Base-by-base conservation (phyloP, 306 rosid genomes). In the Argentina anserina region DNA sequence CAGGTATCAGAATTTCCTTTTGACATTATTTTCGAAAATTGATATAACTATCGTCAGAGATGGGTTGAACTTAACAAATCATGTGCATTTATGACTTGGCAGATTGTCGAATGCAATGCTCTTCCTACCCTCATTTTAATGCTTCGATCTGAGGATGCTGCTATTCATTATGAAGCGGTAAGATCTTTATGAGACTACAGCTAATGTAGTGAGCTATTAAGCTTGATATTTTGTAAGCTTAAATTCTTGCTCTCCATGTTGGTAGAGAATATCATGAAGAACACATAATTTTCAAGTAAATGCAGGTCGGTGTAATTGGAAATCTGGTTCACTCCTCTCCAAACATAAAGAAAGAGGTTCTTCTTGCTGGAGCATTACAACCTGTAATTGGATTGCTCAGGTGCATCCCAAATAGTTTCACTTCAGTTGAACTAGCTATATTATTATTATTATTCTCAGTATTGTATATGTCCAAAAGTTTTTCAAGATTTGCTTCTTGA, bases 41-140 rank as follows among this genome's bases (percentile, higher is more conserved):
- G 70, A 65, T 71, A 17, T 20, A 20, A 9, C 7, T 29, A 31
- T 18, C 9, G 18, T 62, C 26, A 8, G 67, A 18, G 43, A 62
- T 36, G 13, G 25, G 23, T 56, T 39, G 66, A 46, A 49, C 71
- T 68, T 15, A 71, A 26, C 65, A 50, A 74, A 71, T 74, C 56
- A 47, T 63, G 41, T 63, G 23, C 47, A 60, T 20, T 78, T 55
- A 61, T 72, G 81, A 46, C 68, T 73, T 85, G 75, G 85, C 96
- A 94, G 99, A 94, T 94, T 79, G 99, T 94, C 75, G 96, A 94
- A 72, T 91, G 96, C 86, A 88, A 89, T 94, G 99, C 99, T 75
- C 97, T 94, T 78, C 97, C 95, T n/a, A 94, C 96, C 65, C 89
- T 94, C 71, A 94, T 94, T 85, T 66, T 91, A 79, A 94, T 94